A percentile compares a stretch with the other conserved stretches of the same genome.
Conservation (phyloP, 306 rosid species). For the Glycyrrhiza uralensis region DNA sequence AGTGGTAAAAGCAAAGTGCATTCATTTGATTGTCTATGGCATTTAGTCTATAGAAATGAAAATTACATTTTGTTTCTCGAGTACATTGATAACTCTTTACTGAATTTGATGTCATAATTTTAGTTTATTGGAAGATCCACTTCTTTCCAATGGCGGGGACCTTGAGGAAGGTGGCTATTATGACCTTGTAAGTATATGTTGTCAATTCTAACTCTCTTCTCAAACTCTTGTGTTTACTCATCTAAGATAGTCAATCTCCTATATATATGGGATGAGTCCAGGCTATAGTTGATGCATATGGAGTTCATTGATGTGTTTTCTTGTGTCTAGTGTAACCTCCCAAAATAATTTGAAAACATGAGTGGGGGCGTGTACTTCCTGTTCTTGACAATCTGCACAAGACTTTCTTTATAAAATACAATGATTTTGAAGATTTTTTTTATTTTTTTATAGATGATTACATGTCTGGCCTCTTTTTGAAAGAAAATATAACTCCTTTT, state of each 20-base stretch:
- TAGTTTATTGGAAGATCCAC: slow-evolving; percentile 75
- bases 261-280: not conserved
- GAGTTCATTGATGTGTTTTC: not conserved
- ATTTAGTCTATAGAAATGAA: not conserved
- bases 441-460: not conserved
- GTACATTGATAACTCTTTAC: slow-evolving; percentile 13
- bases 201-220: slow-evolving; percentile 9
- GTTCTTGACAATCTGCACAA: not conserved
- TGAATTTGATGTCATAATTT: slow-evolving; percentile 31
- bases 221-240: not conserved
- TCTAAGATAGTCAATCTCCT: not conserved
- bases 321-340: not conserved
- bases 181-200: slow-evolving; percentile 58
- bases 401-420: not conserved
- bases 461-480: not conserved
- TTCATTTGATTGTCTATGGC: not conserved
- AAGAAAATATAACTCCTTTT: not conserved
- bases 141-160: slow-evolving; percentile 57
- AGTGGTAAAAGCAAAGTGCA: not conserved
- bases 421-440: slow-evolving; percentile 3
- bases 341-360: not conserved
- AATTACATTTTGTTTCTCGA: slow-evolving; percentile 6
- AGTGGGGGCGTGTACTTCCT: slow-evolving; percentile 6
- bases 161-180: slow-evolving; percentile 59
- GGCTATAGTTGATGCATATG: not conserved